Percentiles rank a stretch among this genome's conserved stretches.
These are phyloP conservation scores for Penicillium sp. DNA, from an alignment of 2,329 filamentous ascomycete species.

Conservation along the genomic window DNA sequence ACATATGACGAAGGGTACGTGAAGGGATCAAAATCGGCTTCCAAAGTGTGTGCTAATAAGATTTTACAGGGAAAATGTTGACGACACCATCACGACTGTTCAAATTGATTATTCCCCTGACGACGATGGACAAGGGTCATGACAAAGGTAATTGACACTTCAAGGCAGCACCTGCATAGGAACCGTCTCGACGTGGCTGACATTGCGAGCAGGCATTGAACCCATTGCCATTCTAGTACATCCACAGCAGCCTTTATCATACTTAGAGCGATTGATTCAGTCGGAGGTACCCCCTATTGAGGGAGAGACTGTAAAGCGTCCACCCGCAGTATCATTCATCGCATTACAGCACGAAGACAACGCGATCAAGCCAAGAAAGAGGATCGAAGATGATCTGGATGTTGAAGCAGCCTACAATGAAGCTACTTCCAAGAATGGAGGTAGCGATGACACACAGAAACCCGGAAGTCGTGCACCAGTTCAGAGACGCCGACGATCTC, in stretches of 20 bases:
- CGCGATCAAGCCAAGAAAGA: slow-evolving; percentile 49
- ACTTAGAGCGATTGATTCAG: slow-evolving; percentile 86
- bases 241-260: slow-evolving; percentile 87
- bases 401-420: slow-evolving; percentile 49
- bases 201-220: slow-evolving; percentile 61
- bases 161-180: neutral
- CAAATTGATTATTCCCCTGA: slow-evolving; percentile 78
- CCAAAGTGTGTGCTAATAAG: slow-evolving; percentile 8
- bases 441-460: slow-evolving; percentile 9
- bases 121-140: slow-evolving; percentile 61
- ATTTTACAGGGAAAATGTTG: slow-evolving; percentile 67
- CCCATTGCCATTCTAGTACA: slow-evolving; percentile 84
- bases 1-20: slow-evolving; percentile 64
- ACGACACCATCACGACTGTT: slow-evolving; percentile 80
- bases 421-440: neutral
- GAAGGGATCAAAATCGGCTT: neutral
- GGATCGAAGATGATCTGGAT: slow-evolving; percentile 38
- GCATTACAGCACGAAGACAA: slow-evolving; percentile 74
- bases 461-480: slow-evolving; percentile 25
- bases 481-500: slow-evolving; percentile 51
- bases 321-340: slow-evolving; percentile 76
- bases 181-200: slow-evolving; percentile 11
- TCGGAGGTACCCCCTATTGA: slow-evolving; percentile 76
- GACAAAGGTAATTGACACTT: slow-evolving; percentile 53
- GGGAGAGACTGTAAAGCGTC: slow-evolving; percentile 63